Percentiles rank a stretch among this genome's conserved stretches.
Conservation (phyloP, 768 basidiomycete species). For the Mycena vitilis region DNA sequence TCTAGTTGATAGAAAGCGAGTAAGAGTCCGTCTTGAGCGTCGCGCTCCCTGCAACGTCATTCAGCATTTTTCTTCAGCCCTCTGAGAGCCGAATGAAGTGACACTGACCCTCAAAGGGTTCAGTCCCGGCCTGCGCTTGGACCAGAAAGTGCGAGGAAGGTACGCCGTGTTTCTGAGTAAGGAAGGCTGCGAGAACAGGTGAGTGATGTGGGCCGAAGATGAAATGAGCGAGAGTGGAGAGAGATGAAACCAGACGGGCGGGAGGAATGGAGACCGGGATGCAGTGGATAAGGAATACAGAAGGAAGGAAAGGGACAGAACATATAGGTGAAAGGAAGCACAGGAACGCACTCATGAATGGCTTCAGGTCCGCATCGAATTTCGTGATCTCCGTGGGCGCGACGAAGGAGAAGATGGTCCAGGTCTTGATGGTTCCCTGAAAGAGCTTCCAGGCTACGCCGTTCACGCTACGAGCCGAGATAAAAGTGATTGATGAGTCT, state of each 20-base stretch:
- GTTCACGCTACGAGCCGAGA: no score
- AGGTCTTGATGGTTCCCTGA: slow-evolving; percentile 47
- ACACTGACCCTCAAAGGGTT: neutral
- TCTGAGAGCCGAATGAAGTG: no score
- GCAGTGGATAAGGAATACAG: no score
- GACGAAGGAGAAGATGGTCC: slow-evolving; percentile 51
- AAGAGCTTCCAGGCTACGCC: slow-evolving; percentile 43
- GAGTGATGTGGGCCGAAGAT: neutral
- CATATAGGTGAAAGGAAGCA: no score
- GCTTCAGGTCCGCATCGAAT: slow-evolving; percentile 48
- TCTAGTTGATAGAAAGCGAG: neutral
- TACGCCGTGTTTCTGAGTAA: neutral
- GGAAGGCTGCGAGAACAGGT: neutral
- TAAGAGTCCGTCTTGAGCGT: neutral
- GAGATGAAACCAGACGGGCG: no score
- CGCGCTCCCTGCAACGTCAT: neutral
- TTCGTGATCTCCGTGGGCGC: slow-evolving; percentile 48
- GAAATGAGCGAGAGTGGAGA: no score
- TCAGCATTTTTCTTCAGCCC: neutral
- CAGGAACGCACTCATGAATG: slow-evolving; percentile 45
- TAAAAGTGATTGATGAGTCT: no score
- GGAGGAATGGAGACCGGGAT: no score
- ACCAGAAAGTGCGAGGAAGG: neutral
- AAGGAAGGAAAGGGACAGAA: no score
- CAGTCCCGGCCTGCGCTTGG: neutral